Evolutionary conservation across 768 basidiomycete genomes (phyloP).

Genomic region (Boletus reticuloceps): DNA sequence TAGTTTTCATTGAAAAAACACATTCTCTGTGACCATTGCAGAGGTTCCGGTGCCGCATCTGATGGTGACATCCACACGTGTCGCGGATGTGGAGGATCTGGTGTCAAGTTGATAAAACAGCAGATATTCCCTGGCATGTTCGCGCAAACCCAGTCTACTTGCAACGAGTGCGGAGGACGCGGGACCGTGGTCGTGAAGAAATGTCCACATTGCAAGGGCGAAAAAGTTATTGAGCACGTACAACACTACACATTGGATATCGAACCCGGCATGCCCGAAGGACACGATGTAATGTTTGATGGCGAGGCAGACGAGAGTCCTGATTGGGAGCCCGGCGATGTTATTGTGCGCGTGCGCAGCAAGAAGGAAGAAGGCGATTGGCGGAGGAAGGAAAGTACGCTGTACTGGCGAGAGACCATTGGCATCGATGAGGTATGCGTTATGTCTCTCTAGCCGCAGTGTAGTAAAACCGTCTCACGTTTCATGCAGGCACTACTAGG

Average conservation of each 20-base stretch:
- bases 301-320: slow-evolving; percentile 96
- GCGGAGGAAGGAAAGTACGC: slow-evolving; percentile 83
- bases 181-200: slow-evolving; percentile 73
- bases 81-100: slow-evolving; percentile 76
- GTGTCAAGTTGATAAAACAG: slow-evolving; percentile 82
- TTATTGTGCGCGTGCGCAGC: slow-evolving; percentile 82
- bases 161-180: slow-evolving; percentile 81
- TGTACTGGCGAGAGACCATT: slow-evolving; percentile 92
- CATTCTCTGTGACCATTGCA: slow-evolving; percentile 94
- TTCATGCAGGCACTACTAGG: slow-evolving; percentile 84
- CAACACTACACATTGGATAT: slow-evolving; percentile 86
- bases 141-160: slow-evolving; percentile 81
- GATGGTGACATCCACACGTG: slow-evolving; percentile 89
- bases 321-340: slow-evolving; percentile 95
- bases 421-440: slow-evolving; percentile 75
- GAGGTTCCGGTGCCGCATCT: slow-evolving; percentile 91
- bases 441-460: neutral
- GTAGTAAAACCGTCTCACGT: neutral
- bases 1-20: slow-evolving; percentile 93
- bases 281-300: slow-evolving; percentile 88
- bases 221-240: slow-evolving; percentile 77
- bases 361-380: slow-evolving; percentile 76
- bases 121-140: slow-evolving; percentile 98
- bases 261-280: slow-evolving; percentile 86
- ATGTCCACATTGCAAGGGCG: slow-evolving; percentile 81